phyloP scores from a whole-genome alignment of 768 basidiomycete species.

The Russula olivacea region DNA sequence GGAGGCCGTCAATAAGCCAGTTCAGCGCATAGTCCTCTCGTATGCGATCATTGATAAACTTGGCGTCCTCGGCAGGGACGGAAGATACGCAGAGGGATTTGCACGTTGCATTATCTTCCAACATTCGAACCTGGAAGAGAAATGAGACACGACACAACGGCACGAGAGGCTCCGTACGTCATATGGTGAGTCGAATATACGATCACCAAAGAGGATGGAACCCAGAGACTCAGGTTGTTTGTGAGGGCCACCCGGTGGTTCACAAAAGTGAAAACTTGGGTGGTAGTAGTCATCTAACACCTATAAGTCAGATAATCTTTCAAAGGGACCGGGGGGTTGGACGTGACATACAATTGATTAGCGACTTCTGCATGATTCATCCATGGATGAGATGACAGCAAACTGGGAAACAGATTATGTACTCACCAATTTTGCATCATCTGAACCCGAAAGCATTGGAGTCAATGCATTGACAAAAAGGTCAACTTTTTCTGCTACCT shows the following conservation, averaged over 20 bases:
- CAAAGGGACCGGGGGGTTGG: neutral
- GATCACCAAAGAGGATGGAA: conserved; percentile 93
- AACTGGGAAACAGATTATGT: neutral
- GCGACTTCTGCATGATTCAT: conserved; percentile 58
- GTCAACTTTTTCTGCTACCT: conserved; percentile 63
- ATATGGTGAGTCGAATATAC: conserved; percentile 88
- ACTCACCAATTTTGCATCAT: conserved; percentile 70
- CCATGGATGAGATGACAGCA: neutral
- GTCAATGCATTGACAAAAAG: conserved; percentile 86
- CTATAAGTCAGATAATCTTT: neutral
- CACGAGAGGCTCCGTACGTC: conserved; percentile 47
- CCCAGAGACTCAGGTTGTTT: conserved; percentile 83
- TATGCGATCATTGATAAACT: conserved; percentile 89
- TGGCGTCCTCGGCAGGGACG: conserved; percentile 66
- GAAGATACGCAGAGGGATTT: conserved; percentile 59
- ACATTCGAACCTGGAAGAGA: conserved; percentile 64
- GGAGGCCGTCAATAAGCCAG: conserved; percentile 92
- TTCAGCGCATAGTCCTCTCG: conserved; percentile 90
- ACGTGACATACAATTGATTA: conserved; percentile 69
- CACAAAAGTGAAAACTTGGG: conserved; percentile 78
- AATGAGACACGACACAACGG: conserved; percentile 14
- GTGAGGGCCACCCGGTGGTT: conserved; percentile 64
- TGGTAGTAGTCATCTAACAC: conserved; percentile 87
- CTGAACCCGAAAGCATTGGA: conserved; percentile 66
- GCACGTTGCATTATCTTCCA: conserved; percentile 70